Evolutionary conservation across 2,329 filamentous ascomycete genomes (phyloP), one percentile per base, ranked within the genome.

Genomic region (Pseudopyrenochaeta lycopersici): DNA sequence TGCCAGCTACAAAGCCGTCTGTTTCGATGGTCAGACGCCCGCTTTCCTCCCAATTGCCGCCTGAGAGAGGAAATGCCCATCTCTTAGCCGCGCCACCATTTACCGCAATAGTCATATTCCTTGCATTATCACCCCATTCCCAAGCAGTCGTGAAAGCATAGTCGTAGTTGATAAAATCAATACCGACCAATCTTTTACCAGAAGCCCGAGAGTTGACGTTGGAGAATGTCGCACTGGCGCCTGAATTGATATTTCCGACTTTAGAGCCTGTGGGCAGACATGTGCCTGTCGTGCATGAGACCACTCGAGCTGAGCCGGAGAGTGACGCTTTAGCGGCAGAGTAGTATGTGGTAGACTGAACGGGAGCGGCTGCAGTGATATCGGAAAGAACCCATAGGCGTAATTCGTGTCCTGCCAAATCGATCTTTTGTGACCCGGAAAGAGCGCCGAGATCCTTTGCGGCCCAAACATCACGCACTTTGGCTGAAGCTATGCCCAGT

Each of bases 151-250:
- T 69, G 17, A 78, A 72, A 2, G 67, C 67, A 32, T 70, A 70
- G 40, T 78, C 76, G 57, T 77, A 77, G 43, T 78, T 75, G 43
- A 78, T 55, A 41, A 76, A 78, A 46, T 79, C 77, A 17, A 79
- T 67, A 1, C 68, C 68, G 1, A 77, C 41, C 5, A 76, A 54
- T 38, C 71, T 74, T 15, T 63, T 73, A 0, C 70, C 63, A n/a
- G 66, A 41, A 2, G 54, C 49, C 3, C 42, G 50, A 9, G 61
- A 58, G 10, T 58, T 67, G 4, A 78, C 64, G 7, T 64, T 65
- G 17, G 33, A 49, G 23, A 78, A 67, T 1, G 61, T 70, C 1
- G 71, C 60, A 9, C 63, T 69, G 5, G 69, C 63, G 29, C 51
- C 54, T 7, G 46, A 40, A n/a, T 50, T 54, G 33, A 79, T 67